phyloP scores from a whole-genome alignment of 2,329 filamentous ascomycete genomes.

The Thermothelomyces thermophilus region DNA sequence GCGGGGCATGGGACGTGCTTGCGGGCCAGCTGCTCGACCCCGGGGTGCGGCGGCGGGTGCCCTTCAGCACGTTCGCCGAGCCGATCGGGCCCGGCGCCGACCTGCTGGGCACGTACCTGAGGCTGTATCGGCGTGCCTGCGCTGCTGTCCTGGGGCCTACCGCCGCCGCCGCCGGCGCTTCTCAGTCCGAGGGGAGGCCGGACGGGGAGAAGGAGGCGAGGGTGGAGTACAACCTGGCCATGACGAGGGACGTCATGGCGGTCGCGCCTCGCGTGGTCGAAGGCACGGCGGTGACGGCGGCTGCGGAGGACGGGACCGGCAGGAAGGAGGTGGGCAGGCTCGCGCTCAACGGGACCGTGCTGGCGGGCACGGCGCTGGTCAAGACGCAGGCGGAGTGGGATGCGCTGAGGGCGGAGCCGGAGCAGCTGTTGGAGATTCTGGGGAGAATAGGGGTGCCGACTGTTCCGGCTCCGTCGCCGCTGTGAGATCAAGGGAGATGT shows the following conservation, averaged over 20 bases:
- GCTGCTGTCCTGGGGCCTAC: conserved; percentile 30
- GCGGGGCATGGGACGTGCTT: conserved; percentile 43
- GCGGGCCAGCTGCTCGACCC: conserved; percentile 33
- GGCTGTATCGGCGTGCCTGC: conserved; percentile 42
- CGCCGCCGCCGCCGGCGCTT: too few species aligned
- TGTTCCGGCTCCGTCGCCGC: not conserved
- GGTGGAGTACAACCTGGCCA: conserved; percentile 60
- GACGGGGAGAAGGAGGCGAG: conserved; percentile 41
- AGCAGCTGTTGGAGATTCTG: conserved; percentile 36
- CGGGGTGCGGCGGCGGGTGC: conserved; percentile 25
- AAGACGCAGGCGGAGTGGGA: conserved; percentile 55
- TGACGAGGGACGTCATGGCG: conserved; percentile 48
- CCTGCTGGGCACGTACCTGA: conserved; percentile 39
- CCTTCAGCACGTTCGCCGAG: conserved; percentile 41
- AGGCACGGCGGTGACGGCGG: conserved; percentile 30
- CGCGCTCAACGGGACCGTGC: conserved; percentile 54
- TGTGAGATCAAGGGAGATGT: not conserved
- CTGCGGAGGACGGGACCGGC: conserved; percentile 15
- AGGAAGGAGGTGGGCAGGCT: conserved; percentile 36
- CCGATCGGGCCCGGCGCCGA: conserved; percentile 25
- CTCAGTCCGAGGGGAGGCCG: too few species aligned
- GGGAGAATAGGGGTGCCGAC: conserved; percentile 35
- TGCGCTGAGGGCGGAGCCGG: conserved; percentile 38
- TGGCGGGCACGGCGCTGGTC: conserved; percentile 58
- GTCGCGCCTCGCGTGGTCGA: conserved; percentile 50